These are phyloP conservation scores for Tylopilus sp. DNA, from an alignment of 768 basidiomycete species.

Conservation along the genomic window DNA sequence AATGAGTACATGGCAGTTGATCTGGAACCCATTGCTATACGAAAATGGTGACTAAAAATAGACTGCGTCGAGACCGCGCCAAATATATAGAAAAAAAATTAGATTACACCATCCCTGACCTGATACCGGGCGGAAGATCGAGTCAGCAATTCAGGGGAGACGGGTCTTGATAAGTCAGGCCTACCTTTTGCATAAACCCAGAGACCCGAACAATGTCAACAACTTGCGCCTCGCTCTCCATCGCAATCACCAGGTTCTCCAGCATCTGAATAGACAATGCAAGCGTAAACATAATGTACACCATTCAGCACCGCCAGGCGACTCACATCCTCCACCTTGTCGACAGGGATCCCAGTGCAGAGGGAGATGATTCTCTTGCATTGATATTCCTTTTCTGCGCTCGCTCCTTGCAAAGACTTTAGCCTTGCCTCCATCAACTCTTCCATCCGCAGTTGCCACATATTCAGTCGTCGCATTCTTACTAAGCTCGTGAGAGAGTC, in stretches of 20 bases:
- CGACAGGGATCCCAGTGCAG: slow-evolving; percentile 81
- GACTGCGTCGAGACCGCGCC: background rate
- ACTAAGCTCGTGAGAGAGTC: slow-evolving; percentile 63
- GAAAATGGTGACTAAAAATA: slow-evolving; percentile 11
- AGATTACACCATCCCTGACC: slow-evolving; percentile 43
- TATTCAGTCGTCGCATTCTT: slow-evolving; percentile 67
- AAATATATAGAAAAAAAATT: slow-evolving; percentile 22
- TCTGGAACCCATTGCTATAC: no score
- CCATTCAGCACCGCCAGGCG: slow-evolving; percentile 11
- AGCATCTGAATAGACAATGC: slow-evolving; percentile 55
- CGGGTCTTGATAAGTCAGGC: slow-evolving; percentile 19
- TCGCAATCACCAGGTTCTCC: slow-evolving; percentile 78
- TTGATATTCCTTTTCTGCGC: slow-evolving; percentile 86
- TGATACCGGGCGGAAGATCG: slow-evolving; percentile 17
- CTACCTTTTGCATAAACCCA: slow-evolving; percentile 87
- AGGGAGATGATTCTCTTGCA: slow-evolving; percentile 89
- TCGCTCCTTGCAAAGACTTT: slow-evolving; percentile 68
- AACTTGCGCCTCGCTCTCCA: slow-evolving; percentile 82
- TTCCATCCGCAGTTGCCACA: slow-evolving; percentile 83
- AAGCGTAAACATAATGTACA: slow-evolving; percentile 26
- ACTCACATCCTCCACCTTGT: slow-evolving; percentile 88
- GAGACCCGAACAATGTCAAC: slow-evolving; percentile 84
- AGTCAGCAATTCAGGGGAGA: slow-evolving; percentile 25
- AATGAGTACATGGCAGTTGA: no score
- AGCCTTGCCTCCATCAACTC: slow-evolving; percentile 69